Evolutionary conservation across 805 yeast genomes (phyloP).

Genomic region (Cyberlindnera mrakii): DNA sequence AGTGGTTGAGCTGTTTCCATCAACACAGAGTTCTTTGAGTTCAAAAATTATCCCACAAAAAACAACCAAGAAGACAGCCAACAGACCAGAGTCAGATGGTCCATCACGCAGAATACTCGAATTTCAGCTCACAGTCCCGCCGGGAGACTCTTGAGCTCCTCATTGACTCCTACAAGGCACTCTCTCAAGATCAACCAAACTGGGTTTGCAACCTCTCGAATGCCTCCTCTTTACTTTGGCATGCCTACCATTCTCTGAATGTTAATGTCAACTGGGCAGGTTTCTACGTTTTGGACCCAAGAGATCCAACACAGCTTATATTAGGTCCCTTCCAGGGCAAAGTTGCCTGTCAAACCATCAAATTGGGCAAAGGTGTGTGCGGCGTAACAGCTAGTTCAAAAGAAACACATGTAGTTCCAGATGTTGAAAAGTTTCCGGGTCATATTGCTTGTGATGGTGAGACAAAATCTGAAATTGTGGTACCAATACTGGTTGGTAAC

Average conservation of each 20-base stretch:
- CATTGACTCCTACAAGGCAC: conserved; percentile 56
- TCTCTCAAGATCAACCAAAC: conserved; percentile 55
- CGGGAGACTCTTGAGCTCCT: conserved; percentile 54
- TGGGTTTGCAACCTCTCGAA: conserved; percentile 92
- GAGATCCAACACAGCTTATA: conserved; percentile 40
- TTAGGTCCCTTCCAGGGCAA: conserved; percentile 96
- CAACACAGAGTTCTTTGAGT: too few species aligned
- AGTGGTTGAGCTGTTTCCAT: too few species aligned
- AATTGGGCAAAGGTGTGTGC: conserved; percentile 83
- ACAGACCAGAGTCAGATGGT: background rate
- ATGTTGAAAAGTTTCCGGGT: conserved; percentile 78
- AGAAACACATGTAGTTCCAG: conserved; percentile 66
- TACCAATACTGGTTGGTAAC: conserved; percentile 56
- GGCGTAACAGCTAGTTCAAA: conserved; percentile 67
- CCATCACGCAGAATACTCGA: conserved; percentile 74
- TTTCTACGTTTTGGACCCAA: conserved; percentile 52
- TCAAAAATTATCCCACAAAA: background rate
- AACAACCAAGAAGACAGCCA: background rate
- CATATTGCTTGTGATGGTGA: conserved; percentile 98
- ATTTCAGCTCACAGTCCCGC: conserved; percentile 37
- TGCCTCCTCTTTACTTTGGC: conserved; percentile 83
- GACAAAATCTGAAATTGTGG: conserved; percentile 88
- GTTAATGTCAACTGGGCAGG: conserved; percentile 87
- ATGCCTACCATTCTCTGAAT: conserved; percentile 64
- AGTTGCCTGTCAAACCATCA: conserved; percentile 87